Conservation (phyloP, 495 filamentous ascomycete species). For the Aspergillus bertholletiae region DNA sequence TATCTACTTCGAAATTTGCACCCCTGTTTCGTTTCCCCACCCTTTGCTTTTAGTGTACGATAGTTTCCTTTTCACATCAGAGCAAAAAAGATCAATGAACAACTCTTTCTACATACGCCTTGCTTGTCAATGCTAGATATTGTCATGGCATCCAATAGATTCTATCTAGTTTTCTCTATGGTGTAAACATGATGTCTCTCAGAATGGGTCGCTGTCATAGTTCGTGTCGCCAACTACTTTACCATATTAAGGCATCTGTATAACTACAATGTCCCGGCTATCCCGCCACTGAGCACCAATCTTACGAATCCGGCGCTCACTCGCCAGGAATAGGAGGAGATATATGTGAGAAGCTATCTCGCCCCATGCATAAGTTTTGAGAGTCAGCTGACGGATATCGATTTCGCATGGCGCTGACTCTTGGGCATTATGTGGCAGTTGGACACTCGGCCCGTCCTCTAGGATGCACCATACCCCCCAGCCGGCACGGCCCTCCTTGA, state of each 20-base stretch:
- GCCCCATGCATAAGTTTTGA: slow-evolving; percentile 68
- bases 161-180: too few species aligned
- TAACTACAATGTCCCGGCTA: slow-evolving; percentile 45
- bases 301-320: slow-evolving; percentile 50
- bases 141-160: too few species aligned
- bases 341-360: slow-evolving; percentile 59
- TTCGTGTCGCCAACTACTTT: not conserved
- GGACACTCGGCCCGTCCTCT: slow-evolving; percentile 24
- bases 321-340: slow-evolving; percentile 61
- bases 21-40: too few species aligned
- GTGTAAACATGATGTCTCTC: not conserved
- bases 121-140: too few species aligned
- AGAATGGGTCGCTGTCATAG: not conserved
- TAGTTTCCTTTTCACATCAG: slow-evolving; percentile 1
- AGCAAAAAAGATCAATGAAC: not conserved
- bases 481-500: slow-evolving; percentile 56
- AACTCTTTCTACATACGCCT: too few species aligned
- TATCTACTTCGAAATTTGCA: not conserved
- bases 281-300: slow-evolving; percentile 58
- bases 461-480: slow-evolving; percentile 63
- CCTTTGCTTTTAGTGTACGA: not conserved
- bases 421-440: slow-evolving; percentile 9
- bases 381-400: slow-evolving; percentile 15
- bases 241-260: slow-evolving; percentile 33
- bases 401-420: not conserved